Percentiles rank a stretch among this genome's conserved stretches.
These are phyloP conservation scores for Filobasidium floriforme DNA, from an alignment of 768 basidiomycete species.

Conservation along the genomic window DNA sequence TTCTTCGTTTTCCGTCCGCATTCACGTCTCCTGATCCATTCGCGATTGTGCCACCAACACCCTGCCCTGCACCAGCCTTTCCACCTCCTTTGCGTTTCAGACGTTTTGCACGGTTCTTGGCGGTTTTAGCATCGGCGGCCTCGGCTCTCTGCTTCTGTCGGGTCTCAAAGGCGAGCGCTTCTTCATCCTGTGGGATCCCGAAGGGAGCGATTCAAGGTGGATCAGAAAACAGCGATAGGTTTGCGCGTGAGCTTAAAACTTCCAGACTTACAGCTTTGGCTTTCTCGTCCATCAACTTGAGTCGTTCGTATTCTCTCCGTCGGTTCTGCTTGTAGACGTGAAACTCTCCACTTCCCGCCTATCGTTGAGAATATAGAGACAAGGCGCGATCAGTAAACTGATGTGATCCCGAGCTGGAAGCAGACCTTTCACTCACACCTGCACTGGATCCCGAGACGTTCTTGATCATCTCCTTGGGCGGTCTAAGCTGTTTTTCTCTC, in stretches of 20 bases:
- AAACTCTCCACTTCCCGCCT: constrained; percentile 85
- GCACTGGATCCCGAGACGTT: constrained; percentile 97
- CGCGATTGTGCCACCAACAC: constrained; percentile 1
- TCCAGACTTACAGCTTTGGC: constrained; percentile 57
- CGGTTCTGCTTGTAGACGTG: constrained; percentile 96
- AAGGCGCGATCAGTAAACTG: neutral
- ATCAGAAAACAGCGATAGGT: neutral
- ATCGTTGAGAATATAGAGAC: neutral
- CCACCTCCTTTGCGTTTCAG: constrained; percentile 78
- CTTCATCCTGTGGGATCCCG: constrained; percentile 55
- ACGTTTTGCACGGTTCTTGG: constrained; percentile 88
- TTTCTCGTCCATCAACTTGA: constrained; percentile 82
- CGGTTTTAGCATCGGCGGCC: constrained; percentile 73
- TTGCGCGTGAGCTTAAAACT: constrained; percentile 1
- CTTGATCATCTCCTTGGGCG: constrained; percentile 83
- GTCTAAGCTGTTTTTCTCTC: constrained; percentile 70
- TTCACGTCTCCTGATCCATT: constrained; percentile 26
- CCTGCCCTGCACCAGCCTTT: constrained; percentile 43
- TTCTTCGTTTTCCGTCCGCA: constrained; percentile 65
- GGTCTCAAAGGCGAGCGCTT: constrained; percentile 64
- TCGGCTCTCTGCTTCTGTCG: constrained; percentile 66
- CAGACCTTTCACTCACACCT: constrained; percentile 50
- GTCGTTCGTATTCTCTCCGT: constrained; percentile 86
- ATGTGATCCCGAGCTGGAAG: neutral
- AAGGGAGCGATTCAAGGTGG: neutral